Base-by-base conservation (phyloP, 768 basidiomycete species). In the Lanmaoa pseudosensibilis region DNA sequence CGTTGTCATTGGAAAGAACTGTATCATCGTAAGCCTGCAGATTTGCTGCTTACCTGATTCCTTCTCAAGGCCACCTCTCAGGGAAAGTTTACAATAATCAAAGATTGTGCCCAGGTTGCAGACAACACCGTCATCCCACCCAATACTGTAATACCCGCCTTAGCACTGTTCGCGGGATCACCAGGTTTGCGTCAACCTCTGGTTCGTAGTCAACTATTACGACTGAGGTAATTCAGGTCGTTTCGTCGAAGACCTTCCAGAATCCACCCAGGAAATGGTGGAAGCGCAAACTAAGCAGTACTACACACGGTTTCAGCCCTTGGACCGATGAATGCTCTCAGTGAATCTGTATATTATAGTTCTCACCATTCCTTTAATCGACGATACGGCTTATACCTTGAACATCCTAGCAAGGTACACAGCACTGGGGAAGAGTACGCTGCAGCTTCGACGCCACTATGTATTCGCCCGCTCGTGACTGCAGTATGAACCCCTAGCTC, bases 51-150 rank as follows among this genome's bases (percentile, higher is more conserved):
- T 46, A 25, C 56, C n/a, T 10, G 36, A 21, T 39, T 27, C 53
- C 18, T 30, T 43, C 55, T 54, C 50, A 59, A 34, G 15, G 16
- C 12, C 10, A 49, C 21, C 32, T 30, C 25, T 5, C 45, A 98
- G 95, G 95, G 97, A 23, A 94, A 97, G 71, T 97, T 98, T 65
- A 87, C 89, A 0, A 94, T 96, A 55, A 94, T 98, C 71, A 97
- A 98, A 69, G 96, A 98, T 67, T 95, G 94, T 62, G 92, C 90
- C 4, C 86, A 84, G 57, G 86, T 99, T 23, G 87, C 88, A 30
- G 95, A 98, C 69, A 88, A 90, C 61, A 90, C 93, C 0, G 84
- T 98, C 37, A 75, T 98, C 15, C 92, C 95, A 2, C 88, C 94
- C 4, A 94, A 92, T 54, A 94, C 94, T 1, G 93, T 98, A 46